Percentiles rank a stretch among this genome's conserved stretches.
Evolutionary conservation across 1,139 yeast species (phyloP).

Genomic region (Diutina mesorugosa): DNA sequence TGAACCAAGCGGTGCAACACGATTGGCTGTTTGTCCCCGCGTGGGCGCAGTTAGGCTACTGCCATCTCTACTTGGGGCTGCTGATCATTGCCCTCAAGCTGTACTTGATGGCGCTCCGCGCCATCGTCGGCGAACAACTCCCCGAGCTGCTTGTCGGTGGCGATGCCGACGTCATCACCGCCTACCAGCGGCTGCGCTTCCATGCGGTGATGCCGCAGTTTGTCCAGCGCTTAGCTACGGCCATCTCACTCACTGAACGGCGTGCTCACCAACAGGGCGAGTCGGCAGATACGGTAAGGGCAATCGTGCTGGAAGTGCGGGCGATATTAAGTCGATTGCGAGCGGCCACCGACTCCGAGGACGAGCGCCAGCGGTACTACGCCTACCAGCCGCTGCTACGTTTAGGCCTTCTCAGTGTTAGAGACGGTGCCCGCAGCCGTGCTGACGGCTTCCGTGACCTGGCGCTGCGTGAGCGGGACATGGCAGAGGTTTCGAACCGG

Average conservation of each 20-base stretch:
- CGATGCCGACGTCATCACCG: slow-evolving; percentile 6
- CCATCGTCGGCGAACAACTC: slow-evolving; percentile 19
- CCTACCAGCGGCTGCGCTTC: slow-evolving; percentile 13
- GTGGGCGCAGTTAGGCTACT: slow-evolving; percentile 35
- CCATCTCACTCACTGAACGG: slow-evolving; percentile 25
- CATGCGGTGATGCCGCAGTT: slow-evolving; percentile 25
- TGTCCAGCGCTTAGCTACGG: slow-evolving; percentile 22
- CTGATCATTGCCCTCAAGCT: slow-evolving; percentile 21
- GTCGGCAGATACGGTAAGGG: slow-evolving; percentile 11
- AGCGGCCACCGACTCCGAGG: slow-evolving; percentile 13
- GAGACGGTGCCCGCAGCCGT: background rate
- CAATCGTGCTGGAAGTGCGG: slow-evolving; percentile 16
- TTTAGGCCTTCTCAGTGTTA: background rate
- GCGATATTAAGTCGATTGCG: slow-evolving; percentile 15
- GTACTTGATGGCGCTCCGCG: slow-evolving; percentile 20
- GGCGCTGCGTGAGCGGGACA: background rate
- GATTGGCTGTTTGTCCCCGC: slow-evolving; percentile 29
- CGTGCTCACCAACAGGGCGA: slow-evolving; percentile 28
- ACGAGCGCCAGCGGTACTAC: slow-evolving; percentile 17
- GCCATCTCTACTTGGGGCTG: slow-evolving; percentile 30
- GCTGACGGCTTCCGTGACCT: background rate
- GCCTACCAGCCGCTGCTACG: slow-evolving; percentile 8
- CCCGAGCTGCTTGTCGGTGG: slow-evolving; percentile 15
- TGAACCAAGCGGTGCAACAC: slow-evolving; percentile 18
- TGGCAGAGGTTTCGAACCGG: slow-evolving; percentile 22